Evolutionary conservation across 2,329 filamentous ascomycete species (phyloP), one percentile per base, ranked within the genome.

Genomic region (Nemania serpens): DNA sequence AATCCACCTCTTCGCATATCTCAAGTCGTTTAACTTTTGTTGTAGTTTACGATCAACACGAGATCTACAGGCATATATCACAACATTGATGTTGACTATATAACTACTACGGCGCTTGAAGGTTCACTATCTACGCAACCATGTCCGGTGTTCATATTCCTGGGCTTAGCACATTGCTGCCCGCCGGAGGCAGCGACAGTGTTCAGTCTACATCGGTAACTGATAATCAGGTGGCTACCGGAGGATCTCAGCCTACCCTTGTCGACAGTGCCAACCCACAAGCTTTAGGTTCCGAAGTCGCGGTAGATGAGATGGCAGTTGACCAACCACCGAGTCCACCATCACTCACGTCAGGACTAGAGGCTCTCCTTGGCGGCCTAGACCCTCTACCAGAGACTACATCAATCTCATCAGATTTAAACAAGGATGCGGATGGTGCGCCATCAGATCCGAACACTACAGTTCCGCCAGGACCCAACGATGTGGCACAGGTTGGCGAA

Each of bases 341-440:
- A 52, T 74, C 72, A 12, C 67, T 75, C 43, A 74, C 69, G 5
- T 71, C 71, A n/a, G 72, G 69, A 18, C 59, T 74, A 10, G 73
- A 75, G 48, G 72, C 72, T 55, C 58, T 73, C 2, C 59, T 74
- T 18, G 72, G 71, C 48, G 71, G 70, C 29, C 57, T 73, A 37
- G 71, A 71, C 22, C 62, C 70, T 17, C n/a, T 57, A 11, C 66
- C 69, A 18, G 66, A 65, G 22, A 49, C 66, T 7, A 20, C 51
- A 15, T 56, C 42, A 42, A 34, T 20, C 7, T 34, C 59, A 33
- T 36, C 41, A 57, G 47, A 55, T 52, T 12, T 43, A 25, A 42
- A 10, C 34, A 47, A 17, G 15, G 49, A 42, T 33, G n/a, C 17
- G 17, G 34, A 36, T 37, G 20, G 11, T 37, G n/a, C 3, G 22